Evolutionary conservation across 768 basidiomycete genomes (phyloP), one percentile per base, ranked within the genome.

Genomic region (Lactarius trivialis): DNA sequence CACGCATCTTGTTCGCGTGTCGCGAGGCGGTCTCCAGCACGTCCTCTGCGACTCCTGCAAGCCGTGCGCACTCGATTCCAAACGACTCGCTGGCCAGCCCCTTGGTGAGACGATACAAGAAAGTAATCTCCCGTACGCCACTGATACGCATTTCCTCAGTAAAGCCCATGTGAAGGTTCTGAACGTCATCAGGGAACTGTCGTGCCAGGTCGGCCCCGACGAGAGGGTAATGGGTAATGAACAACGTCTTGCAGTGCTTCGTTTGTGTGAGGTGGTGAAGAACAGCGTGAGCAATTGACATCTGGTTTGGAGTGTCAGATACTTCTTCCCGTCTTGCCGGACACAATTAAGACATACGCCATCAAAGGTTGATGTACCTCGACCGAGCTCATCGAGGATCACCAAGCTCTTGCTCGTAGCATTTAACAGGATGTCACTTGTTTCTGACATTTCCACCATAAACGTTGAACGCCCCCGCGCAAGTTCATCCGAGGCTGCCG

Each of bases 361-460:
- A 71, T 99, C 96, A 65, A 88, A 93, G 0, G 96, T 96, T 0
- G 89, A 88, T 0, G 94, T 98, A 17, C 96, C 95, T 43, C 93
- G 77, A 30, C 93, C 93, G 11, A 96, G 80, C 70, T 91, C 89
- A 69, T 99, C 96, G 3, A 98, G 78, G 43, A 99, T 88, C 14
- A 99, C 89, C 12, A 98, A 79, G 55, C 90, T 93, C 33, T 80
- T 80, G 4, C 79, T 72, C 0, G 92, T 89, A 0, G 91, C 89
- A 4, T 84, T 78, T 37, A 85, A 81, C 15, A 98, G 74, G 60
- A 98, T 94, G 68, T 97, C 91, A 68, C 86, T 88, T 0, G 95
- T 97, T 72, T 98, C 94, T 6, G 88, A 80, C 80, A 98, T 87
- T 73, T 99, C 96, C 3, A 98, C 91, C 95, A 97, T 97, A 72